Evolutionary conservation across 495 filamentous ascomycete species (phyloP), one percentile per base, ranked within the genome.

Genomic region (Gamarada debralockiae): DNA sequence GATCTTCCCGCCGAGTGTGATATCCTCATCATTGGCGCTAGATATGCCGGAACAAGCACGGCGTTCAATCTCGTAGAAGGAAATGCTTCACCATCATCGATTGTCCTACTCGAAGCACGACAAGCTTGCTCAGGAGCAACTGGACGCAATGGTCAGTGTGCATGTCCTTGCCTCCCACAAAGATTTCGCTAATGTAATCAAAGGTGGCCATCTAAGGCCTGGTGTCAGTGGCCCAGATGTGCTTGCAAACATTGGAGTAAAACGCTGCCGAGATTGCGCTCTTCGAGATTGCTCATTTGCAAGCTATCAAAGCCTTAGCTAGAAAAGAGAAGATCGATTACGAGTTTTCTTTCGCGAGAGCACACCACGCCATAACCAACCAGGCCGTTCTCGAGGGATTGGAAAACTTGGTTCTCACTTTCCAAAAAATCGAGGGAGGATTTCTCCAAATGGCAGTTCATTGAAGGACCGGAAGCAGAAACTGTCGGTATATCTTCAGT

Each of bases 51-150:
- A 8, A 57, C 58, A 17, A 51, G 57, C 13, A 36, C 61, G 27
- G 66, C 63, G 29, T 57, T 64, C 40, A 62, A 67, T 31, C 46
- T 70, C 18, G 49, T 64, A 2, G 53, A 52, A 1, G 50, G 31
- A 10, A 53, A 53, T 24, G 21, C 5, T 3, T 8, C 7, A 7
- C 22, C 25, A n/a, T 37, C 48, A 7, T 49, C 49, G 5, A 44
- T 82, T 13, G 62, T 80, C 4, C 75, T 83, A 69, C 64, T 82
- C 10, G 80, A 84, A 53, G 80, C 80, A 1, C 67, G 80, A 7
- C 60, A 70, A 48, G 70, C 70, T 8, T 79, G 73, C 55, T 78
- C 75, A 2, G 80, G 80, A 23, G 79, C 80, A 0, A 83, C 80
- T 0, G 80, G 80, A 3, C 66, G 80, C 17, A 84, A 84, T 59